These are phyloP conservation scores for Arabidopsis thaliana DNA, from an alignment of 345 rosid genomes.

Conservation along the genomic window TAIR10.1 NC_003076.8:2179001-2179500, in stretches of 20 bases:
- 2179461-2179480: background rate
- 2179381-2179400: constrained; percentile 3
- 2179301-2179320: background rate
- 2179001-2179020: background rate
- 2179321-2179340: background rate
- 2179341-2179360: background rate
- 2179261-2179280: constrained; percentile 11
- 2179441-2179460: constrained; percentile 37
- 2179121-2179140: background rate
- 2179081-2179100: too few species aligned
- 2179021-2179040: background rate
- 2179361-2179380: constrained; percentile 16
- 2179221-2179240: constrained; percentile 32
- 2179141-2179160: constrained; percentile 11
- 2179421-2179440: constrained; percentile 8
- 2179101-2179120: background rate
- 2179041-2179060: background rate
- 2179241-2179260: constrained; percentile 14
- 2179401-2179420: constrained; percentile 10
- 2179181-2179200: background rate
- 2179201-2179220: background rate
- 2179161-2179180: background rate
- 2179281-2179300: constrained; percentile 31
- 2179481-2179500: constrained; percentile 21
- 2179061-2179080: background rate